These are phyloP conservation scores for Podila verticillata DNA, from an alignment of 192 early-diverging fungal species.

Conservation along the genomic window DNA sequence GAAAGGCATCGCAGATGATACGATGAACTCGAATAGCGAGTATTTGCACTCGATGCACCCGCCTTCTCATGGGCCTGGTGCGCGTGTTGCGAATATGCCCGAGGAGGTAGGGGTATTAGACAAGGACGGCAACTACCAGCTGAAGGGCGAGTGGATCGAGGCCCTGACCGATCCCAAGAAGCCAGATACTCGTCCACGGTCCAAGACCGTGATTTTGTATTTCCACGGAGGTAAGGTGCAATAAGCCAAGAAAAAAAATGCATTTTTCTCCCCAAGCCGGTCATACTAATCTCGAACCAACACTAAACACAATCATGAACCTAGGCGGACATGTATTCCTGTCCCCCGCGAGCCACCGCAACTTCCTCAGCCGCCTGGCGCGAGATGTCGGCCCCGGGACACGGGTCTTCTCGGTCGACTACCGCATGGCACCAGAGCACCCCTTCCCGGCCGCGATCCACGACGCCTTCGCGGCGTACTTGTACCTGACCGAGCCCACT, in stretches of 20 bases:
- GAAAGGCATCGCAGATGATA: slow-evolving; percentile 4
- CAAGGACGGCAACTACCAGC: slow-evolving; percentile 9
- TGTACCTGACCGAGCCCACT: slow-evolving; percentile 64
- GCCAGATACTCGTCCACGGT: slow-evolving; percentile 10
- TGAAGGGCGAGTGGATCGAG: slow-evolving; percentile 46
- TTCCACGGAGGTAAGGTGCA: slow-evolving; percentile 22
- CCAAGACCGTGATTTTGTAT: slow-evolving; percentile 25
- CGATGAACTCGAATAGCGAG: slow-evolving; percentile 19
- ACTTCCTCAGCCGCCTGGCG: slow-evolving; percentile 12
- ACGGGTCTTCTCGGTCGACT: slow-evolving; percentile 63
- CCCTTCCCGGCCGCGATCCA: slow-evolving; percentile 86
- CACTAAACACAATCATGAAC: neutral
- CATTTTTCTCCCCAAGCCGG: neutral
- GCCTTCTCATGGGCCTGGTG: neutral
- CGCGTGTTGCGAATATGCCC: slow-evolving; percentile 26
- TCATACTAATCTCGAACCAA: neutral
- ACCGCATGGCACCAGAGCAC: slow-evolving; percentile 83
- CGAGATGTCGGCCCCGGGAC: slow-evolving; percentile 35
- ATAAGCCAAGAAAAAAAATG: neutral
- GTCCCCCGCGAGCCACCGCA: slow-evolving; percentile 28
- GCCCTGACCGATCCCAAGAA: neutral
- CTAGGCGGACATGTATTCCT: slow-evolving; percentile 25
- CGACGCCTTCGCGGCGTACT: slow-evolving; percentile 83
- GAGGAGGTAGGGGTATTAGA: slow-evolving; percentile 26
- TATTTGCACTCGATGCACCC: slow-evolving; percentile 39